These are phyloP conservation scores for Phallus indusiatus DNA, from an alignment of 768 basidiomycete genomes.

Conservation along the genomic window DNA sequence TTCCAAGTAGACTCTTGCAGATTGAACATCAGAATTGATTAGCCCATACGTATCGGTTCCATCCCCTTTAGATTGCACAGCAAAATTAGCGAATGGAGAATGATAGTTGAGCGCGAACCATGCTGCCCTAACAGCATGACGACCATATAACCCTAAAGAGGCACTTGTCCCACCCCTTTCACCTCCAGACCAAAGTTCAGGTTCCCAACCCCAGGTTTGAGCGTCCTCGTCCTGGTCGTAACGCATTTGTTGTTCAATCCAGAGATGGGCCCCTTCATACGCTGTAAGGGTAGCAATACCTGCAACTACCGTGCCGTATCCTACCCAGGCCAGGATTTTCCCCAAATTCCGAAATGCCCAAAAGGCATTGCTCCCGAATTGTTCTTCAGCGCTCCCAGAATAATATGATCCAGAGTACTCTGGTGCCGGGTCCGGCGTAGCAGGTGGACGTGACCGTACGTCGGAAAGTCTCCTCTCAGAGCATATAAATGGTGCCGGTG, in stretches of 20 bases:
- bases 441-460: not conserved
- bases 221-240: constrained; percentile 43
- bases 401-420: not conserved
- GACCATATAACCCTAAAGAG: constrained; percentile 48
- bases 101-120: constrained; percentile 65
- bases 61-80: constrained; percentile 27
- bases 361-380: not conserved
- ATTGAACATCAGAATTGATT: constrained; percentile 46
- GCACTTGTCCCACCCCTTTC: constrained; percentile 59
- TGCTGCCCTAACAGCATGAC: constrained; percentile 55
- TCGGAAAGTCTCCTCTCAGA: not conserved
- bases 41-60: constrained; percentile 29
- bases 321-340: not conserved
- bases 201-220: constrained; percentile 59
- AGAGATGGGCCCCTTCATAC: constrained; percentile 52
- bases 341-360: constrained; percentile 6
- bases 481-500: not conserved
- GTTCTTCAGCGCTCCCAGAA: not conserved
- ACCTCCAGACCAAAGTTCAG: constrained; percentile 39
- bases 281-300: constrained; percentile 35
- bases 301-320: constrained; percentile 17
- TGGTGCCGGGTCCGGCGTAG: not conserved
- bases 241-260: constrained; percentile 51
- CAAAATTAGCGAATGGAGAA: constrained; percentile 27
- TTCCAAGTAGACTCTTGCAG: constrained; percentile 44